A percentile compares a stretch with the other conserved stretches of the same genome.
phyloP scores from a whole-genome alignment of 2,329 filamentous ascomycete genomes.

The Amesomyces nigricolor region DNA sequence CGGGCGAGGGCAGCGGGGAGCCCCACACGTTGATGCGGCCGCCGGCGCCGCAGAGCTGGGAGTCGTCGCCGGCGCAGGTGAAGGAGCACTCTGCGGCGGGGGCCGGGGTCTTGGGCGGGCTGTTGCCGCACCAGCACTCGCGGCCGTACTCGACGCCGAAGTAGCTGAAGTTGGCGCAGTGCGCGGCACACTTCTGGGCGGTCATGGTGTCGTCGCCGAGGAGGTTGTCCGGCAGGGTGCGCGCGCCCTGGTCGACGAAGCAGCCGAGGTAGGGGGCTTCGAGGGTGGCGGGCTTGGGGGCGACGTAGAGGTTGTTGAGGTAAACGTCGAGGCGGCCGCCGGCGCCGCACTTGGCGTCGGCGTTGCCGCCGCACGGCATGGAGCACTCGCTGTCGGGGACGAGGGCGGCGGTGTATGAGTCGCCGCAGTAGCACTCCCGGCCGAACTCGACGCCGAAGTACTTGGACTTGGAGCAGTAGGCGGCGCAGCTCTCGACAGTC shows the following conservation, averaged over 20 bases:
- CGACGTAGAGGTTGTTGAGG: constrained; percentile 21
- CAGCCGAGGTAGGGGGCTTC: constrained; percentile 21
- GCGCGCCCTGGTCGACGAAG: constrained; percentile 20
- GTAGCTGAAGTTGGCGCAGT: constrained; percentile 28
- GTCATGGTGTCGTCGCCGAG: constrained; percentile 12
- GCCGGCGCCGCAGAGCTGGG: constrained; percentile 26
- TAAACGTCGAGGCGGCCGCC: constrained; percentile 26
- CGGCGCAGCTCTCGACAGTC: constrained; percentile 30
- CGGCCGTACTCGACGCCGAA: constrained; percentile 37
- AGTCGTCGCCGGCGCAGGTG: constrained; percentile 24
- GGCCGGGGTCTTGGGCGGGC: constrained; percentile 17
- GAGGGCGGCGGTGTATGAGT: constrained; percentile 21
- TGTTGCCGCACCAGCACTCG: constrained; percentile 39
- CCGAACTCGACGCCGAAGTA: constrained; percentile 37
- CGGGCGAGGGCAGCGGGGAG: constrained; percentile 19
- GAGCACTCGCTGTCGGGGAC: constrained; percentile 23
- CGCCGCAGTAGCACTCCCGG: constrained; percentile 38
- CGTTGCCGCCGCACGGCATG: constrained; percentile 25
- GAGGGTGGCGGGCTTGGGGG: constrained; percentile 17
- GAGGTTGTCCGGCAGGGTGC: constrained; percentile 21
- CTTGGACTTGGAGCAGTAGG: constrained; percentile 28
- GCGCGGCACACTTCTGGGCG: constrained; percentile 1
- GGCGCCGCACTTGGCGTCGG: constrained; percentile 26
- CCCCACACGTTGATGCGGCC: constrained; percentile 25
- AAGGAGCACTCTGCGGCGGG: constrained; percentile 25